phyloP scores from a whole-genome alignment of 2,329 filamentous ascomycete species.

The Exophiala viscosa region DNA sequence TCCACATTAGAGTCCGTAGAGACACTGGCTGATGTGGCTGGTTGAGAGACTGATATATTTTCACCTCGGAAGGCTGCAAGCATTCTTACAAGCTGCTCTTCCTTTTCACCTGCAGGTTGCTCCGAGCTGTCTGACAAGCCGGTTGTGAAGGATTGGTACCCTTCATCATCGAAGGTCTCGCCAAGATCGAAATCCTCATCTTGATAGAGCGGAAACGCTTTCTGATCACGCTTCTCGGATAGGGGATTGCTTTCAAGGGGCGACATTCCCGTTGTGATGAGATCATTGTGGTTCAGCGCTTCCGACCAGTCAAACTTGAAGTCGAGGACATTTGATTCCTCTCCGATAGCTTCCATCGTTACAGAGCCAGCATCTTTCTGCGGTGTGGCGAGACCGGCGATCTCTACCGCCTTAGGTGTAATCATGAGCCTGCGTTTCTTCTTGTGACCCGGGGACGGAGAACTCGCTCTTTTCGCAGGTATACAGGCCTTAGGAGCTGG shows the following conservation, averaged over 20 bases:
- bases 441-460: not conserved
- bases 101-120: conserved; percentile 3
- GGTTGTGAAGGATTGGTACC: not conserved
- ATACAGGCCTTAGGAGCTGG: no score
- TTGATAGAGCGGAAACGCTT: not conserved
- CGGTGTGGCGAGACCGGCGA: not conserved
- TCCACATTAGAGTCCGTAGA: not conserved
- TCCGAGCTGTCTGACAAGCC: not conserved
- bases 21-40: not conserved
- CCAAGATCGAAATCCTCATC: not conserved
- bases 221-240: not conserved
- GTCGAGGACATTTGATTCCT: not conserved
- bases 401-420: conserved; percentile 8
- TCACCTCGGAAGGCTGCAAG: not conserved
- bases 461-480: not conserved
- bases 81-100: conserved; percentile 1
- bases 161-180: conserved; percentile 7
- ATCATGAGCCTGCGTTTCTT: conserved; percentile 7
- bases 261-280: not conserved
- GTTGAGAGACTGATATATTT: conserved; percentile 1
- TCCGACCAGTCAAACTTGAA: not conserved
- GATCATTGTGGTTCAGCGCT: no score
- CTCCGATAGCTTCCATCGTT: not conserved
- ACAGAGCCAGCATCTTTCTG: not conserved
- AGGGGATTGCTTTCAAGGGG: not conserved